Evolutionary conservation across 1,284 basidiomycete genomes (phyloP).

Genomic region (Sparassis latifolia): DNA sequence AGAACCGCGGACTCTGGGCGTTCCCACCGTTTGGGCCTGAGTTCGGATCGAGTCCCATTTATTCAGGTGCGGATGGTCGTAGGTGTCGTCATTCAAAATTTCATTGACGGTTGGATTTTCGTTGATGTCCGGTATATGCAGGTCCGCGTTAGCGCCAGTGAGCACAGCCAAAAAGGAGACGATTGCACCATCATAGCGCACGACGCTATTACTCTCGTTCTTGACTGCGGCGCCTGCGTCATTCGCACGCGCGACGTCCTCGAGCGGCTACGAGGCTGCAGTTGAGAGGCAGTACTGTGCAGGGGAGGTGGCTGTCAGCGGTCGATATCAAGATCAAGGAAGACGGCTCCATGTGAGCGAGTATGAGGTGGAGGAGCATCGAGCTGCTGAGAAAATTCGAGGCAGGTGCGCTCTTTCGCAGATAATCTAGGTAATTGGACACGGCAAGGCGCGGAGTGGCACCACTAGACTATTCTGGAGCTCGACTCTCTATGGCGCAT

Average conservation of each 20-base stretch:
- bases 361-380: too few species aligned
- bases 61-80: too few species aligned
- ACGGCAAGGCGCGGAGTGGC: too few species aligned
- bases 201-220: conserved; percentile 34
- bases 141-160: neutral
- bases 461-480: too few species aligned
- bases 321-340: too few species aligned
- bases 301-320: neutral
- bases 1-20: conserved; percentile 43
- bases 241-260: conserved; percentile 46
- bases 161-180: neutral
- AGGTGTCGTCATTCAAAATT: too few species aligned
- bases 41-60: neutral
- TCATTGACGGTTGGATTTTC: too few species aligned
- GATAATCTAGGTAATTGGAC: too few species aligned
- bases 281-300: conserved; percentile 51
- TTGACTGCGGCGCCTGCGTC: conserved; percentile 30
- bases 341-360: too few species aligned
- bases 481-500: too few species aligned
- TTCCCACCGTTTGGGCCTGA: conserved; percentile 29
- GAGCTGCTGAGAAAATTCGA: too few species aligned
- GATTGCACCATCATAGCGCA: conserved; percentile 22
- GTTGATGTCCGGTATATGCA: neutral
- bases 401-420: too few species aligned
- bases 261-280: conserved; percentile 46